A percentile compares a stretch with the other conserved stretches of the same genome.
Evolutionary conservation across 352 stramenopile species (phyloP).

Genomic region (Phytophthora pinifolia): DNA sequence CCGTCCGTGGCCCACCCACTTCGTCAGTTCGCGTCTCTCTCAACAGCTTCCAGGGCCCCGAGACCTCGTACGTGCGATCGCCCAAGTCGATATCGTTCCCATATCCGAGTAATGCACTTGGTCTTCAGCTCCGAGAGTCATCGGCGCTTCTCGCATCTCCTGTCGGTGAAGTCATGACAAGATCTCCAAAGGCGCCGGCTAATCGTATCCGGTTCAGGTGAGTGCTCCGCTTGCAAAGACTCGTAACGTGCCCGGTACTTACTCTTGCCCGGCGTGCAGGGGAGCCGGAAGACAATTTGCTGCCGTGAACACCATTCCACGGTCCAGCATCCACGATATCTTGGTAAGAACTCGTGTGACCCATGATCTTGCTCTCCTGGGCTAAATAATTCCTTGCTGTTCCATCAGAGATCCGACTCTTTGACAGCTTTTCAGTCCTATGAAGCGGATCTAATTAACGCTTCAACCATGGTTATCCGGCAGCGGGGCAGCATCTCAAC

Average conservation of each 20-base stretch:
- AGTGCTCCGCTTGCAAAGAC: constrained; percentile 1
- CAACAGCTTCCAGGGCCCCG: constrained; percentile 11
- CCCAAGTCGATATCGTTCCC: constrained; percentile 28
- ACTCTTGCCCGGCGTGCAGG: constrained; percentile 17
- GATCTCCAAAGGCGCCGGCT: constrained; percentile 50
- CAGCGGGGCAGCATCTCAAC: constrained; percentile 34
- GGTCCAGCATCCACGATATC: constrained; percentile 34
- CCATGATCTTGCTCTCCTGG: constrained; percentile 2
- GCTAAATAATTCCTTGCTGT: constrained; percentile 1
- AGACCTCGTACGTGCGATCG: constrained; percentile 20
- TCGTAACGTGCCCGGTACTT: background rate
- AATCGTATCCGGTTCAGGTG: constrained; percentile 51
- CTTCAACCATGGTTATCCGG: constrained; percentile 54
- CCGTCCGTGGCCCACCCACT: constrained; percentile 16
- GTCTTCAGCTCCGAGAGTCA: constrained; percentile 22
- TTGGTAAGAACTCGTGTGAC: constrained; percentile 29
- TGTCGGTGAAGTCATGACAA: constrained; percentile 34
- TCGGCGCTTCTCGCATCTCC: constrained; percentile 43
- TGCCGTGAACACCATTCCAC: constrained; percentile 41
- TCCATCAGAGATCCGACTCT: constrained; percentile 34
- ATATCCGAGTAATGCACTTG: constrained; percentile 27
- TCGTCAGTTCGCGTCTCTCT: constrained; percentile 28
- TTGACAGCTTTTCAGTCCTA: constrained; percentile 38
- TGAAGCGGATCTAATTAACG: constrained; percentile 55
- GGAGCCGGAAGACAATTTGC: constrained; percentile 60